These are phyloP conservation scores for Abortiporus biennis DNA, from an alignment of 1,284 basidiomycete genomes.

Conservation along the genomic window DNA sequence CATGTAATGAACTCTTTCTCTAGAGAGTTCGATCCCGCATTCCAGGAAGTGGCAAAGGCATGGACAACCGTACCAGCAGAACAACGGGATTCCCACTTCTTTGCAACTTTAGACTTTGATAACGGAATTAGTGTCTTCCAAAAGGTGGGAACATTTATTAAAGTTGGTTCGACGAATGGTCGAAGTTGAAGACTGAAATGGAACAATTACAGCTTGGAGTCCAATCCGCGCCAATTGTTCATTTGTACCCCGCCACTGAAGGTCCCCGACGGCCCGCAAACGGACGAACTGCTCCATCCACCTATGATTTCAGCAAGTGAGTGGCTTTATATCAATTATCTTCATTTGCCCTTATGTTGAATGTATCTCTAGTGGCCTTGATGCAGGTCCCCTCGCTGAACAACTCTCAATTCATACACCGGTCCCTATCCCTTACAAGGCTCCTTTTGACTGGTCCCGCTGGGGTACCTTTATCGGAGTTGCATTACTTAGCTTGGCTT, in stretches of 20 bases:
- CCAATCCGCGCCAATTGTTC: conserved; percentile 74
- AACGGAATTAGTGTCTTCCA: conserved; percentile 72
- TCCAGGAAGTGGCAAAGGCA: conserved; percentile 70
- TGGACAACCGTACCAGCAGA: conserved; percentile 61
- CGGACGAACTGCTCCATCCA: conserved; percentile 47
- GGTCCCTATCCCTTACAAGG: conserved; percentile 65
- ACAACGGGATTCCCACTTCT: conserved; percentile 81
- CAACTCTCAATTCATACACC: conserved; percentile 71
- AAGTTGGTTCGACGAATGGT: background rate
- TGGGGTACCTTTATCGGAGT: conserved; percentile 39
- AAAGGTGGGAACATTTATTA: conserved; percentile 51
- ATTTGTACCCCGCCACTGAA: conserved; percentile 68
- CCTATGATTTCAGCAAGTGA: conserved; percentile 78
- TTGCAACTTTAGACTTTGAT: conserved; percentile 86
- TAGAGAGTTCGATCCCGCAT: conserved; percentile 84
- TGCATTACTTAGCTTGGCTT: conserved; percentile 37
- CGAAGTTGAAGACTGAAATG: background rate
- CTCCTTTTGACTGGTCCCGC: conserved; percentile 65
- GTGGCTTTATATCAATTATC: conserved; percentile 12
- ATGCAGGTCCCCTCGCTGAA: conserved; percentile 68
- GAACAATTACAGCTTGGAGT: conserved; percentile 50
- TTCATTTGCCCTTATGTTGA: conserved; percentile 3
- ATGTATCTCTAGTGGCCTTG: conserved; percentile 70
- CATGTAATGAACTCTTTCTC: conserved; percentile 2
- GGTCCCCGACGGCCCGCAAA: conserved; percentile 59